phyloP scores from a whole-genome alignment of 1,284 basidiomycete genomes.

The Ceratobasidium sp. region DNA sequence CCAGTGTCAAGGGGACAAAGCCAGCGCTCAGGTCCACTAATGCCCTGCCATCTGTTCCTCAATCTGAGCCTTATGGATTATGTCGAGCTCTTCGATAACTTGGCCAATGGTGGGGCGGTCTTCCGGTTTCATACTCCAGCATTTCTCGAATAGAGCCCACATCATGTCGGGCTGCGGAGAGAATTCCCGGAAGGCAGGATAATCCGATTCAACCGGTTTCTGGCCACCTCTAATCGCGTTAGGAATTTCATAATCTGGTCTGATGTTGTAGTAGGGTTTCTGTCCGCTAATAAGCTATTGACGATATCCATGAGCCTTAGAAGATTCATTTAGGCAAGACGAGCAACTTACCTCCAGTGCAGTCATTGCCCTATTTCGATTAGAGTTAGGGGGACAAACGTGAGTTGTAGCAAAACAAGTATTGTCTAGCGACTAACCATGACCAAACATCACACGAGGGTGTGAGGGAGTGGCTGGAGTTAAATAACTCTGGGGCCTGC shows the following conservation, averaged over 20 bases:
- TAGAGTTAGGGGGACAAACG: not conserved
- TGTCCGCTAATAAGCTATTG: slow-evolving; percentile 9
- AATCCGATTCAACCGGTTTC: not conserved
- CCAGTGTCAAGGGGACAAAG: not conserved
- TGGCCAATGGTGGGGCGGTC: slow-evolving; percentile 32
- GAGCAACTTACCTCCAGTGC: slow-evolving; percentile 4
- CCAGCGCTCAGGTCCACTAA: not conserved
- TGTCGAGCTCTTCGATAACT: slow-evolving; percentile 27
- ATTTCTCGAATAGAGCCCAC: slow-evolving; percentile 30
- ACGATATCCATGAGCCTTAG: not conserved
- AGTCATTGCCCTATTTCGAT: slow-evolving; percentile 32
- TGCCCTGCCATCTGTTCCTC: not conserved
- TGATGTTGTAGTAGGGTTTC: slow-evolving; percentile 9
- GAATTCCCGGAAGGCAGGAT: slow-evolving; percentile 25
- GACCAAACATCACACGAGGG: slow-evolving; percentile 42
- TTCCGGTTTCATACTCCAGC: slow-evolving; percentile 29
- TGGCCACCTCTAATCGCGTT: not conserved
- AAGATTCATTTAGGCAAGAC: not conserved
- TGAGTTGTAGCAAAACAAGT: not conserved
- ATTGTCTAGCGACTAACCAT: slow-evolving; percentile 11
- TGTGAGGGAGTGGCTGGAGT: not conserved
- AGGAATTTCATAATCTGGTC: not conserved
- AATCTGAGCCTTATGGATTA: not conserved
- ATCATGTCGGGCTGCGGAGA: slow-evolving; percentile 29
- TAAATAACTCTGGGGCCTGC: slow-evolving; percentile 24